Conservation (phyloP, 1,139 yeast genomes). For the Saccharomycopsis phalli region DNA sequence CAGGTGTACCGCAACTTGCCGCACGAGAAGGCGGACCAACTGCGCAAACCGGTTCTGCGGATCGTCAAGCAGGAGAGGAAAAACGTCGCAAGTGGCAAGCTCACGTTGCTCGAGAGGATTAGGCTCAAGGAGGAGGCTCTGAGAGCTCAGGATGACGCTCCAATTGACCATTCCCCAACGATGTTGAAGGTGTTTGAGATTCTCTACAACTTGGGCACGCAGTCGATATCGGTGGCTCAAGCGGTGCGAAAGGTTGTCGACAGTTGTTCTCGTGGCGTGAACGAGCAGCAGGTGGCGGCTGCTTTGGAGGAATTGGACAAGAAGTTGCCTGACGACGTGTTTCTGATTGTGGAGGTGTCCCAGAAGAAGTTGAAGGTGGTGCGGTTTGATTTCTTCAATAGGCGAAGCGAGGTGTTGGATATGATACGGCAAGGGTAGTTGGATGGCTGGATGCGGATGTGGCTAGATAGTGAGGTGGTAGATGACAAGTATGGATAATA, state of each 20-base stretch:
- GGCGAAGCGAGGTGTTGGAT: constrained; percentile 3
- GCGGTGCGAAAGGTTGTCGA: constrained; percentile 10
- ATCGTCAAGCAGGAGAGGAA: background rate
- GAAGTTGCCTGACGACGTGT: constrained; percentile 4
- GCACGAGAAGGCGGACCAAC: background rate
- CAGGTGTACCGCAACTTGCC: background rate
- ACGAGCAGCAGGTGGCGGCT: background rate
- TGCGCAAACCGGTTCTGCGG: background rate
- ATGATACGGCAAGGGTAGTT: background rate
- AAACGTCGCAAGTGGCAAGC: background rate
- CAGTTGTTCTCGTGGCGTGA: constrained; percentile 1
- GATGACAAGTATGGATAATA: too few relatives aligned
- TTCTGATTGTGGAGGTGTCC: constrained; percentile 2
- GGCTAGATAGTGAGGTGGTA: too few relatives aligned
- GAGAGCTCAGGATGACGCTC: background rate
- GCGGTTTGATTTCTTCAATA: constrained; percentile 12
- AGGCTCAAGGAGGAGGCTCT: constrained; percentile 11
- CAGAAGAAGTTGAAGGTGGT: constrained; percentile 1
- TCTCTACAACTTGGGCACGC: constrained; percentile 9
- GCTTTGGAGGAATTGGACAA: constrained; percentile 1
- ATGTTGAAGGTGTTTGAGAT: constrained; percentile 13
- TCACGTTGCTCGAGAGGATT: constrained; percentile 14
- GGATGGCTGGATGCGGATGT: too few relatives aligned
- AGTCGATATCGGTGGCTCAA: constrained; percentile 5
- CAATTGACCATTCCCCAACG: background rate